These are phyloP conservation scores for Huntiella moniliformis DNA, from an alignment of 2,329 filamentous ascomycete species.

Conservation along the genomic window DNA sequence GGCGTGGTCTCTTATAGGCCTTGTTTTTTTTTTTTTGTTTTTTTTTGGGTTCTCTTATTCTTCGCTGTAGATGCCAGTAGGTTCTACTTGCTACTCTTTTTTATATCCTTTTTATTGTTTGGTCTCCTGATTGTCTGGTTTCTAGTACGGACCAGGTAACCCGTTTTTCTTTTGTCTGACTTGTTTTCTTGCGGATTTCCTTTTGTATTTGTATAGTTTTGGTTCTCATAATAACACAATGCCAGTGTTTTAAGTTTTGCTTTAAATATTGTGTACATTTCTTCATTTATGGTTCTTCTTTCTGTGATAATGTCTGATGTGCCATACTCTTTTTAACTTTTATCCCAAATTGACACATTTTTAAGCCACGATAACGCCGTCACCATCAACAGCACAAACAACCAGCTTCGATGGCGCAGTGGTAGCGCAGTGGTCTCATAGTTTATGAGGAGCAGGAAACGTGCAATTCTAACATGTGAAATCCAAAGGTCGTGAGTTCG, in stretches of 20 bases:
- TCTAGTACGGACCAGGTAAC: too few species aligned
- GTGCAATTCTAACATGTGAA: too few species aligned
- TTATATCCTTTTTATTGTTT: too few species aligned
- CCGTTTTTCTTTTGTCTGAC: neutral
- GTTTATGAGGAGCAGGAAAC: constrained; percentile 6
- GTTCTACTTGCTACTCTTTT: too few species aligned
- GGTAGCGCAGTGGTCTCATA: constrained; percentile 11
- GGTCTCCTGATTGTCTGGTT: too few species aligned
- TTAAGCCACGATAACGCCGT: too few species aligned
- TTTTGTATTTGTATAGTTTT: constrained; percentile 4
- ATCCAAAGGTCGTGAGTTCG: constrained; percentile 13
- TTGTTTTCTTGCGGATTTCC: constrained; percentile 3
- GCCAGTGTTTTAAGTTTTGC: neutral
- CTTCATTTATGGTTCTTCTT: neutral
- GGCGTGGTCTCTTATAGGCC: neutral
- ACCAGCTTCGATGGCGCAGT: constrained; percentile 11
- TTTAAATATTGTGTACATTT: neutral
- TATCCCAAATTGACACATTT: too few species aligned
- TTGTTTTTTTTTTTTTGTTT: neutral
- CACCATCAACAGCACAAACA: neutral
- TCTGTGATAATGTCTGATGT: neutral
- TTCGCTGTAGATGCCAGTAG: too few species aligned
- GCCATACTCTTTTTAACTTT: too few species aligned
- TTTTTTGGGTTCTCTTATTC: neutral
- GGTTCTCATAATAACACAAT: neutral